Percentiles rank a stretch among this genome's conserved stretches.
Conservation (phyloP, 768 basidiomycete genomes). For the Asterophora lycoperdoides region DNA sequence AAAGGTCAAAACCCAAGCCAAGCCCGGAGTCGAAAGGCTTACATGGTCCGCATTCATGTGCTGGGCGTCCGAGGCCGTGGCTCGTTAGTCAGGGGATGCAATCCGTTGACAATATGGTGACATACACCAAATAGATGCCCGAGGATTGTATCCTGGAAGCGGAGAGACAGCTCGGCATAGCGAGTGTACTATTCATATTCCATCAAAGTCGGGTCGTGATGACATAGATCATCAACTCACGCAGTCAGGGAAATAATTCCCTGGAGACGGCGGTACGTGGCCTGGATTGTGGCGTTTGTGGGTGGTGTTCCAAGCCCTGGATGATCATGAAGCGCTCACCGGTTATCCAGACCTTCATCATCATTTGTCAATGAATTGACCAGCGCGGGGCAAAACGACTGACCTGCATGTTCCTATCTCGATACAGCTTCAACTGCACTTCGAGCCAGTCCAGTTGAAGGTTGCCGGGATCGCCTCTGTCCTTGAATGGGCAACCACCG, state of each 20-base stretch:
- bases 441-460: slow-evolving; percentile 89
- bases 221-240: slow-evolving; percentile 40
- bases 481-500: slow-evolving; percentile 62
- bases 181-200: slow-evolving; percentile 47
- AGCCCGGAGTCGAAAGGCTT: slow-evolving; percentile 14
- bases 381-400: slow-evolving; percentile 14
- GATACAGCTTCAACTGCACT: slow-evolving; percentile 69
- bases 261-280: slow-evolving; percentile 80
- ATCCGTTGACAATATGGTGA: slow-evolving; percentile 16
- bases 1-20: slow-evolving; percentile 13
- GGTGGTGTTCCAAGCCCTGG: slow-evolving; percentile 6
- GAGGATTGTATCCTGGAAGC: slow-evolving; percentile 84
- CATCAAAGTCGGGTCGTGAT: slow-evolving; percentile 13
- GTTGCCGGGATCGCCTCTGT: slow-evolving; percentile 79
- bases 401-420: slow-evolving; percentile 71
- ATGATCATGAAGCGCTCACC: slow-evolving; percentile 21
- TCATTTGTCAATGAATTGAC: neutral
- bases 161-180: slow-evolving; percentile 69
- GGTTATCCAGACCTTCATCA: slow-evolving; percentile 42
- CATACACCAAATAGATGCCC: slow-evolving; percentile 82
- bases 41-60: slow-evolving; percentile 87
- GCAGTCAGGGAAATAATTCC: slow-evolving; percentile 83
- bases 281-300: slow-evolving; percentile 40
- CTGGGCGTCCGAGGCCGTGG: slow-evolving; percentile 36
- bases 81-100: slow-evolving; percentile 24